Percentiles rank a stretch among this genome's conserved stretches.
Conservation (phyloP, 2,329 filamentous ascomycete species). For the Fusarium buxicola region DNA sequence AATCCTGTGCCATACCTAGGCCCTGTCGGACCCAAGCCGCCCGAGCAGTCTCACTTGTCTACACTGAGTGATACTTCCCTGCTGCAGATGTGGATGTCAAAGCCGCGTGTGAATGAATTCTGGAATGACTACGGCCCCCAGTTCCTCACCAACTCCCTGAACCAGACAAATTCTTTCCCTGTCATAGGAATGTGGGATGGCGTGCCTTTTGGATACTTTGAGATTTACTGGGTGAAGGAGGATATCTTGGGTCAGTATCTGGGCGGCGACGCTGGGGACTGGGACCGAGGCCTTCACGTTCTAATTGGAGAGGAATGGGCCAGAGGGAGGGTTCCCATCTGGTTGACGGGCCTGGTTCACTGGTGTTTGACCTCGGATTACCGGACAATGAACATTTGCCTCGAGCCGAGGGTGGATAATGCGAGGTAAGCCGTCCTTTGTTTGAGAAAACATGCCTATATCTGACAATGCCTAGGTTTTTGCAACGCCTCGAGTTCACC, state of each 20-base stretch:
- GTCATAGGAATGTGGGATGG: conserved; percentile 95
- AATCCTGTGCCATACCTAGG: conserved; percentile 74
- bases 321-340: conserved; percentile 81
- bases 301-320: conserved; percentile 94
- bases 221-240: conserved; percentile 98
- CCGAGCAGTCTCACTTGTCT: conserved; percentile 55
- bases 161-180: conserved; percentile 82
- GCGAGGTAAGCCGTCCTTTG: conserved; percentile 70
- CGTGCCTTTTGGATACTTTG: conserved; percentile 95
- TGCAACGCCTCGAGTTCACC: conserved; percentile 73
- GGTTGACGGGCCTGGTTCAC: conserved; percentile 89
- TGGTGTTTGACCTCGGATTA: conserved; percentile 82
- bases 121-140: conserved; percentile 78
- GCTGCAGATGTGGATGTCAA: conserved; percentile 89
- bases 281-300: conserved; percentile 88
- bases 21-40: conserved; percentile 59
- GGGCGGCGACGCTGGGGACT: conserved; percentile 75
- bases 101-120: conserved; percentile 83
- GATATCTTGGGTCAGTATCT: conserved; percentile 80
- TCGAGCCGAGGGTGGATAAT: conserved; percentile 95
- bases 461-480: conserved; percentile 46
- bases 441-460: accelerated
- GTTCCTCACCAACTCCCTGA: conserved; percentile 76
- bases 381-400: conserved; percentile 82
- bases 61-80: conserved; percentile 67